Evolutionary conservation across 2,329 filamentous ascomycete species (phyloP), one percentile per base, ranked within the genome.

Genomic region (Fusarium goolgardi): DNA sequence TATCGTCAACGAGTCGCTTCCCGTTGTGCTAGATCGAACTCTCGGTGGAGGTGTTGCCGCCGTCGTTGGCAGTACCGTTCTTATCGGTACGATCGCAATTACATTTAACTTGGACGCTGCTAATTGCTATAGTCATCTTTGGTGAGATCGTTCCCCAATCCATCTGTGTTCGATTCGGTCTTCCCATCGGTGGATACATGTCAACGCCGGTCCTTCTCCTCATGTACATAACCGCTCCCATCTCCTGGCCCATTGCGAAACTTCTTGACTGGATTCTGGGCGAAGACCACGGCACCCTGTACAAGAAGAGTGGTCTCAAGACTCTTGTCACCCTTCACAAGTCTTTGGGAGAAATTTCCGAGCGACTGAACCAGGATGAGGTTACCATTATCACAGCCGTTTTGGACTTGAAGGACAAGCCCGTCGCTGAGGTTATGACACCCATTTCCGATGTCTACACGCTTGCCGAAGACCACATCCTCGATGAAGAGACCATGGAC

Each of bases 331-430:
- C 94, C 1, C 84, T 99, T 18, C 96, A 99, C 82, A 94, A 96
- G 79, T 96, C 92, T 3, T 82, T 98, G 15, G 96, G 96, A 29
- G 90, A 93, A 45, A 91, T 91, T 31, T 91, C 91, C 39, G 94
- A 99, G 76, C 91, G 96, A 59, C 83, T 99, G 55, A 98, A 97
- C 79, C 91, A 97, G 71, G 96, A 99, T 76, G 96, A 99, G 79
- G 96, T 99, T 70, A 98, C 96, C 63, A 99, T 99, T 78, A 99
- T 99, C 79, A 97, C 93, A 70, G 95, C 96, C 37, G 96, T 98
- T 16, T 83, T 99, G 59, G 96, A 99, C 76, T 84, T 99, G 70
- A 99, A 98, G 82, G 94, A 96, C 71, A 99, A 99, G 82, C 86
- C 95, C 1, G 94, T 99, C 9, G 93, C 93, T 44, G 91, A 89